A percentile compares a stretch with the other conserved stretches of the same genome.
Evolutionary conservation across 169 alveolate genomes (phyloP).

Genomic region (Eimeria maxima): DNA sequence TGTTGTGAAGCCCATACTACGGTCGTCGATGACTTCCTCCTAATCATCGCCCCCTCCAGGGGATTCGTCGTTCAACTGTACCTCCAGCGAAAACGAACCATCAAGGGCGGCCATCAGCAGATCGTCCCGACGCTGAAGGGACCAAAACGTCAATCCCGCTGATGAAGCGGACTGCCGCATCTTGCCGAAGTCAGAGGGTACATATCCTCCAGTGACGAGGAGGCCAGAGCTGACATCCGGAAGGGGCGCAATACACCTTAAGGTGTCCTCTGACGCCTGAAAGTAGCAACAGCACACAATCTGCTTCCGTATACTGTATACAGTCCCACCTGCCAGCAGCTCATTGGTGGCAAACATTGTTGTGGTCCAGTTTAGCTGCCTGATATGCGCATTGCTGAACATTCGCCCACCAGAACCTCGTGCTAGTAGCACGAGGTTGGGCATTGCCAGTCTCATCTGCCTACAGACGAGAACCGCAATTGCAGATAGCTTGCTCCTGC

Average conservation of each 20-base stretch:
- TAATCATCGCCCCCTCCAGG: background rate
- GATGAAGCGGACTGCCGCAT: slow-evolving; percentile 32
- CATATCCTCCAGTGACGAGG: slow-evolving; percentile 71
- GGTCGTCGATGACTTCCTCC: background rate
- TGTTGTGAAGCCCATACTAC: background rate
- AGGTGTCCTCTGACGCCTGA: slow-evolving; percentile 45
- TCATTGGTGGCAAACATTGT: background rate
- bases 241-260: slow-evolving; percentile 54
- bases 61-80: slow-evolving; percentile 10
- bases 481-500: background rate
- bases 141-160: slow-evolving; percentile 77
- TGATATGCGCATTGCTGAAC: background rate
- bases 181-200: background rate
- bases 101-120: slow-evolving; percentile 73
- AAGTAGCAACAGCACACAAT: background rate
- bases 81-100: slow-evolving; percentile 45
- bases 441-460: background rate
- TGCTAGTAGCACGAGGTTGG: background rate
- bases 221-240: slow-evolving; percentile 72
- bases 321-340: background rate
- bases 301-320: background rate
- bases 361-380: background rate
- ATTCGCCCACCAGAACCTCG: background rate
- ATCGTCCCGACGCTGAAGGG: slow-evolving; percentile 69
- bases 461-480: background rate